Base-by-base conservation (phyloP, 2,329 filamentous ascomycete species). In the Colletotrichum sp. region DNA sequence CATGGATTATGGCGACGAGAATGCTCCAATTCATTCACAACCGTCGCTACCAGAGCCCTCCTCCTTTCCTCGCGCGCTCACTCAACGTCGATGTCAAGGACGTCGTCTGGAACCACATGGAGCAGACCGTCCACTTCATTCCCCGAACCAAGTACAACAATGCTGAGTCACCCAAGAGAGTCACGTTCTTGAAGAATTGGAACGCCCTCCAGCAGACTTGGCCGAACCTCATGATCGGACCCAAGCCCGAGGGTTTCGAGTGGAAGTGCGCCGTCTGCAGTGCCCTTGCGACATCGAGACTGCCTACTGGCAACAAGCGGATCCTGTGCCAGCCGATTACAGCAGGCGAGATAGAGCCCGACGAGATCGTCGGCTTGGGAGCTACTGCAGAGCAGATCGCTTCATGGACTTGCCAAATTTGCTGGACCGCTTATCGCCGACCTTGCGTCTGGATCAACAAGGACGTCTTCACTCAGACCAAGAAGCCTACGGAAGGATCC, bases 211-310 rank as follows among this genome's bases (percentile, higher is more conserved):
- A 24, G 52, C 21, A 5, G 52, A 57, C 26, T 24, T 57, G 52
- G 52, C 52, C 52, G 75, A 43, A 66, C 71, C 65, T 78, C 64
- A 30, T 57, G 64, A 30, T 64, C 21, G 34, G 71, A 61, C 24
- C 24, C 4, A 61, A 13, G 59, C 59, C 59, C 6, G 59, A 61
- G 5, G 24, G 24, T 32, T n/a, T 28, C 59, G 28, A 61, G 4
- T 61, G 59, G 59, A 32, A n/a, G 28, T 61, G 59, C 9, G 59
- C 59, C 16, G 59, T 32, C 3, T 61, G 24, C 59, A n/a, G 26
- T 28, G 59, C 59, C 59, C 59, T 32, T 32, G 18, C 24, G 15
- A 28, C 24, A n/a, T n/a, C 28, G 26, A 18, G 59, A n/a, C 24
- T 61, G 59, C 59, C 59, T n/a, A 61, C 26, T 32, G 59, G 28